A percentile compares a stretch with the other conserved stretches of the same genome.
Conservation (phyloP, 768 basidiomycete genomes). For the Pholiota microspora region DNA sequence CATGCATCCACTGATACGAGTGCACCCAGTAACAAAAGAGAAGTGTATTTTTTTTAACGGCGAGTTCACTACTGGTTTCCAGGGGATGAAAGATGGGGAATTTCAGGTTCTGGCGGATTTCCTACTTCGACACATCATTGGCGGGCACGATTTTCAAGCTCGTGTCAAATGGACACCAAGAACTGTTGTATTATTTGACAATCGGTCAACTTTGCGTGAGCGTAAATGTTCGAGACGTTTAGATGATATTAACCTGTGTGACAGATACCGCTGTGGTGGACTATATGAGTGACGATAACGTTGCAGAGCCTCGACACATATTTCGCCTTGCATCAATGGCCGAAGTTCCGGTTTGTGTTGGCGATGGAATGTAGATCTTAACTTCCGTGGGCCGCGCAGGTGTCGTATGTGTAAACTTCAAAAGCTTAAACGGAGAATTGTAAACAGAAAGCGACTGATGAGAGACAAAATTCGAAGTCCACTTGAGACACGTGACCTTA, state of each 20-base stretch:
- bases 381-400: too few relatives aligned
- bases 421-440: too few relatives aligned
- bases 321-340: constrained; percentile 17
- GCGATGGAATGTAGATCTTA: too few relatives aligned
- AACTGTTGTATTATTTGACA: constrained; percentile 19
- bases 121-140: constrained; percentile 23
- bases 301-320: constrained; percentile 11
- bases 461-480: too few relatives aligned
- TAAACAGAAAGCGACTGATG: too few relatives aligned
- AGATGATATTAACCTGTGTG: background rate
- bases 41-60: constrained; percentile 27
- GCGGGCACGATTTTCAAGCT: constrained; percentile 24
- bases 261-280: constrained; percentile 14
- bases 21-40: constrained; percentile 27
- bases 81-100: constrained; percentile 26
- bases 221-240: background rate
- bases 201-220: constrained; percentile 15
- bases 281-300: constrained; percentile 10
- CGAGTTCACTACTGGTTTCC: constrained; percentile 24
- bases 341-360: constrained; percentile 5
- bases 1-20: constrained; percentile 28
- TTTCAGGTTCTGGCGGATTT: constrained; percentile 22
- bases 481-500: too few relatives aligned
- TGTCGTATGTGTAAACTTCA: too few relatives aligned
- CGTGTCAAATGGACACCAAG: constrained; percentile 24